phyloP scores from a whole-genome alignment of 345 rosid genomes.

The Sisymbrium irio region DNA sequence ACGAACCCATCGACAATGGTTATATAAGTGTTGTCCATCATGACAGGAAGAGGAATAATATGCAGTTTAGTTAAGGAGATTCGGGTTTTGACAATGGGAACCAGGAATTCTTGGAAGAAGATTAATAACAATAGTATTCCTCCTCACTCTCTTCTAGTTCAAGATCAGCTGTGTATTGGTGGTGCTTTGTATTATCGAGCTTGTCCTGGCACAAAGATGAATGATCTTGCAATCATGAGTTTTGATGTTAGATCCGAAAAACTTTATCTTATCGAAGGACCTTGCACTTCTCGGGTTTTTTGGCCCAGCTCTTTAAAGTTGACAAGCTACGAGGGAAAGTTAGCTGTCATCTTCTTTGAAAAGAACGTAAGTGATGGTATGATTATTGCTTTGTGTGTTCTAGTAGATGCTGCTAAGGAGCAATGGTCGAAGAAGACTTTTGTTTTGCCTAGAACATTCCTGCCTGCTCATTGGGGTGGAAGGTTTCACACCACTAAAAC shows the following conservation, averaged over 20 bases:
- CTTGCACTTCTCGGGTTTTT: not conserved
- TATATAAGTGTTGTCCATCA: not conserved
- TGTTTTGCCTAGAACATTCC: not conserved
- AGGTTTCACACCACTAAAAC: not conserved
- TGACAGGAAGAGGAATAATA: no score
- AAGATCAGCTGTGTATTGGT: not conserved
- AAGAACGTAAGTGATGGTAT: no score
- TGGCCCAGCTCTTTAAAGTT: not conserved
- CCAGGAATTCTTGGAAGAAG: not conserved
- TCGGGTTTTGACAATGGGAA: not conserved
- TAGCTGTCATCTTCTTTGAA: not conserved
- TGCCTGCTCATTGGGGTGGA: no score
- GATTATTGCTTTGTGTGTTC: not conserved
- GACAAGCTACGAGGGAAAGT: slow-evolving; percentile 7
- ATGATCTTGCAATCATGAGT: not conserved
- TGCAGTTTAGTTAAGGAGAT: not conserved
- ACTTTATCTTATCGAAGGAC: not conserved
- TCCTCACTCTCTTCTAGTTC: not conserved
- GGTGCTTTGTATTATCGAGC: not conserved
- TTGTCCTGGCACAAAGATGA: not conserved
- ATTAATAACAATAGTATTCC: not conserved
- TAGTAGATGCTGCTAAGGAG: not conserved
- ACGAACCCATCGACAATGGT: not conserved
- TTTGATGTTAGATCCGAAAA: slow-evolving; percentile 18
- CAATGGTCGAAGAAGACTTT: slow-evolving; percentile 6